Evolutionary conservation across 2,329 filamentous ascomycete genomes (phyloP).

Genomic region (Shiraia bambusicola): DNA sequence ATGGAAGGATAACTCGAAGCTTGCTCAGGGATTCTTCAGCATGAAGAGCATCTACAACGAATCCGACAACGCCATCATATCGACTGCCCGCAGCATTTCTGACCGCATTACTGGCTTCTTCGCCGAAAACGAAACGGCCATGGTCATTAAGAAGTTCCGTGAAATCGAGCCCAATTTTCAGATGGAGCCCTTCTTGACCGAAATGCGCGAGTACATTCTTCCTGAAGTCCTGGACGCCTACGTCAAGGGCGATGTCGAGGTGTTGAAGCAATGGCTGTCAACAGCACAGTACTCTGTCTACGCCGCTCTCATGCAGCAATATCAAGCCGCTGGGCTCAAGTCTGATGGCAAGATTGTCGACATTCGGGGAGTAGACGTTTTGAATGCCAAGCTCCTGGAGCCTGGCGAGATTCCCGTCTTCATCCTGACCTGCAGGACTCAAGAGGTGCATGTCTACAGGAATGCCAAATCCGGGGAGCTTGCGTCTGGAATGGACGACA

Average conservation of each 20-base stretch:
- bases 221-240: slow-evolving; percentile 97
- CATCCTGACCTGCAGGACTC: slow-evolving; percentile 92
- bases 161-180: slow-evolving; percentile 95
- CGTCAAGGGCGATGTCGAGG: slow-evolving; percentile 91
- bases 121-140: slow-evolving; percentile 95
- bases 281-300: slow-evolving; percentile 97
- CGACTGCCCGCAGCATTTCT: slow-evolving; percentile 88
- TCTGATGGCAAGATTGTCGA: slow-evolving; percentile 94
- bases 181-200: slow-evolving; percentile 88
- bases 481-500: slow-evolving; percentile 97
- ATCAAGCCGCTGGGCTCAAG: slow-evolving; percentile 87
- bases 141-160: slow-evolving; percentile 97
- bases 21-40: slow-evolving; percentile 85
- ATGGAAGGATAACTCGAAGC: slow-evolving; percentile 84
- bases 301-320: slow-evolving; percentile 94
- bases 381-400: slow-evolving; percentile 77
- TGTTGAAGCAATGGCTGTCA: slow-evolving; percentile 90
- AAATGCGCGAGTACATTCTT: slow-evolving; percentile 96
- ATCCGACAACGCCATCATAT: slow-evolving; percentile 94
- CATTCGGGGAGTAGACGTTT: slow-evolving; percentile 88
- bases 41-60: slow-evolving; percentile 89
- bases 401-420: slow-evolving; percentile 91
- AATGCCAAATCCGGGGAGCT: slow-evolving; percentile 88
- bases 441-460: slow-evolving; percentile 96
- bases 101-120: slow-evolving; percentile 94